Conservation (phyloP, 2,329 filamentous ascomycete genomes). For the Arthrobotrys pseudoclavata region DNA sequence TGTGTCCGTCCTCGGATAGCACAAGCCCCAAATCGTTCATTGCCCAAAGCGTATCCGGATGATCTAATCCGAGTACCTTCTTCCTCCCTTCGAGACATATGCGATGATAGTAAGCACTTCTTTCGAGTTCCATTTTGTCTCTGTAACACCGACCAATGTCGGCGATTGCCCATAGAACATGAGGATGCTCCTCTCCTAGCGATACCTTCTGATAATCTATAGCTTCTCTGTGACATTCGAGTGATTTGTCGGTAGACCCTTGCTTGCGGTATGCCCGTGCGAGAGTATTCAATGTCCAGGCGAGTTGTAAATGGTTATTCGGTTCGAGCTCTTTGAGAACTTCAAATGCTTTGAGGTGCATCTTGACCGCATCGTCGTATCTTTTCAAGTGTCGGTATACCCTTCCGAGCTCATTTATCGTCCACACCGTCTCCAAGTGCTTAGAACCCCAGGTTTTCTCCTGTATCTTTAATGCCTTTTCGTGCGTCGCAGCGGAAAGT, state of each 20-base stretch:
- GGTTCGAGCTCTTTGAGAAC: constrained; percentile 17
- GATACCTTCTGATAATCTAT: constrained; percentile 31
- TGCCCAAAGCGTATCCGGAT: constrained; percentile 47
- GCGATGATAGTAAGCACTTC: constrained; percentile 32
- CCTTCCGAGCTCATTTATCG: constrained; percentile 60
- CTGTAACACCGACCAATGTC: constrained; percentile 49
- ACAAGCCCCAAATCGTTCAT: constrained; percentile 57
- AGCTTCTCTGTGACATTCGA: constrained; percentile 42
- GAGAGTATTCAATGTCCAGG: constrained; percentile 59
- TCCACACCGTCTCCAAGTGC: constrained; percentile 52
- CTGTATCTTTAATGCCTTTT: constrained; percentile 50
- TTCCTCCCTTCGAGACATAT: constrained; percentile 36
- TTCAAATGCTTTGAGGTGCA: constrained; percentile 51
- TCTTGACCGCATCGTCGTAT: constrained; percentile 46
- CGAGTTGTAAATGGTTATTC: constrained; percentile 49
- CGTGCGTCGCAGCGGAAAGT: constrained; percentile 45
- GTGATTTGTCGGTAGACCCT: constrained; percentile 33
- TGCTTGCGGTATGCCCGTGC: constrained; percentile 55
- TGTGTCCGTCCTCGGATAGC: constrained; percentile 35
- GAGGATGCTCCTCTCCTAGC: constrained; percentile 54
- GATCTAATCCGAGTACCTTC: constrained; percentile 32
- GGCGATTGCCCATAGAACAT: constrained; percentile 48
- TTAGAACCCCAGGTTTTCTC: constrained; percentile 10
- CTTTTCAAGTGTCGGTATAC: constrained; percentile 49
- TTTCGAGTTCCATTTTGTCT: constrained; percentile 28